A percentile compares a stretch with the other conserved stretches of the same genome.
These are phyloP conservation scores for Clavispora carvajalis DNA, from an alignment of 805 yeast genomes.

Conservation along the genomic window DNA sequence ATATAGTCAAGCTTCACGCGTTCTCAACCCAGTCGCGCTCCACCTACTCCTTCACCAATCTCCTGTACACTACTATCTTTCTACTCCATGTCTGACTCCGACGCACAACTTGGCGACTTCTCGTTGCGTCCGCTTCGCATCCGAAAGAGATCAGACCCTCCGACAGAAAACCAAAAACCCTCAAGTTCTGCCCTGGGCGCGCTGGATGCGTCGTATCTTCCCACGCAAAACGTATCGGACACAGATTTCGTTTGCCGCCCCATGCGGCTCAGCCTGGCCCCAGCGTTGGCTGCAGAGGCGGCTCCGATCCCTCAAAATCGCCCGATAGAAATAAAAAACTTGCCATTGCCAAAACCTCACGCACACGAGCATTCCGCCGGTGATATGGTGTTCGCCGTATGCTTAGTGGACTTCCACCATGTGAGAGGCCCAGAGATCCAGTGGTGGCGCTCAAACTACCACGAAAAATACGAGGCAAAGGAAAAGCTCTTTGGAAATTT, in stretches of 20 bases:
- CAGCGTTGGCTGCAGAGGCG: slow-evolving; percentile 2
- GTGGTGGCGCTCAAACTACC: slow-evolving; percentile 63
- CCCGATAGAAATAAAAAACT: slow-evolving; percentile 29
- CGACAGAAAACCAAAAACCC: neutral
- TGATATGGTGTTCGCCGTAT: slow-evolving; percentile 68
- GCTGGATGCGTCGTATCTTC: neutral
- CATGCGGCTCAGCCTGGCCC: slow-evolving; percentile 19
- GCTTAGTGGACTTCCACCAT: slow-evolving; percentile 92
- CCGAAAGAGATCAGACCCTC: slow-evolving; percentile 7
- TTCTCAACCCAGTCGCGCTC: too few species aligned
- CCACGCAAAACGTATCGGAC: slow-evolving; percentile 1
- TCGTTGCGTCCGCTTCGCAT: slow-evolving; percentile 12
- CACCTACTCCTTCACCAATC: neutral
- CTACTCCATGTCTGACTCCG: neutral
- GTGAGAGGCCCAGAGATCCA: slow-evolving; percentile 91
- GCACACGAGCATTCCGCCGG: slow-evolving; percentile 3
- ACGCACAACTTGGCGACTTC: slow-evolving; percentile 4
- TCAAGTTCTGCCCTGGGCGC: neutral
- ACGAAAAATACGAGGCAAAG: slow-evolving; percentile 22
- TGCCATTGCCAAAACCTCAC: slow-evolving; percentile 22
- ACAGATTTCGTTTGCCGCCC: slow-evolving; percentile 36
- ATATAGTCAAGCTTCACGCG: too few species aligned
- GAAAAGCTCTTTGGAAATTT: slow-evolving; percentile 71
- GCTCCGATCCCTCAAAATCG: slow-evolving; percentile 9
- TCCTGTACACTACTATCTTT: neutral